phyloP scores from a whole-genome alignment of 2,329 filamentous ascomycete species.

The Malbranchea cinnamomea region DNA sequence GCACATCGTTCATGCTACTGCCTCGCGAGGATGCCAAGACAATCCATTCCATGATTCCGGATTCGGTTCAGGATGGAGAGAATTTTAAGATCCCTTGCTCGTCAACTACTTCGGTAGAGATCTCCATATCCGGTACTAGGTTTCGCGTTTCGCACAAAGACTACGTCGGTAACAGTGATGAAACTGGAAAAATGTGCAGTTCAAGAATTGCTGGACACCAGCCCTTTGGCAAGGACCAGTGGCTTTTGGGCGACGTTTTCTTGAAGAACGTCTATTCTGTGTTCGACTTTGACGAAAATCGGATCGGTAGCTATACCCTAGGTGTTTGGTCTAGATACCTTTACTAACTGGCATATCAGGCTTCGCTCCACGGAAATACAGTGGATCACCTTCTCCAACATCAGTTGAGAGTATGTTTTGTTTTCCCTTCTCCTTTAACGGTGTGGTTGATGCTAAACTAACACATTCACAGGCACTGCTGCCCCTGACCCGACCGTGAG shows the following conservation, averaged over 20 bases:
- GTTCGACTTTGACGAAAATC: constrained; percentile 54
- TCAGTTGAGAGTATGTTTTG: no score
- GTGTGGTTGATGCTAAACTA: no score
- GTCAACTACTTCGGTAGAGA: constrained; percentile 42
- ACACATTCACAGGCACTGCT: no score
- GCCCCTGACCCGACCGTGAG: no score
- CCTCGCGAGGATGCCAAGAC: constrained; percentile 50
- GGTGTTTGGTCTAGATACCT: no score
- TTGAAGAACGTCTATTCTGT: constrained; percentile 81
- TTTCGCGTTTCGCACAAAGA: constrained; percentile 57
- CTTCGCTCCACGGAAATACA: no score
- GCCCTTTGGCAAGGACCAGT: constrained; percentile 46
- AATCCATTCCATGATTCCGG: constrained; percentile 54
- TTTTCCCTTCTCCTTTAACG: no score
- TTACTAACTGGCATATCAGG: no score
- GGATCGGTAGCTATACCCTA: constrained; percentile 17
- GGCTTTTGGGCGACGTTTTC: constrained; percentile 76
- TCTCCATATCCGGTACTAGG: constrained; percentile 52
- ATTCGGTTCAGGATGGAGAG: constrained; percentile 38
- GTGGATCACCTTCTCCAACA: no score
- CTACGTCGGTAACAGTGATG: constrained; percentile 39
- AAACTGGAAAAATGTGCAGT: constrained; percentile 26
- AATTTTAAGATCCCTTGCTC: constrained; percentile 62
- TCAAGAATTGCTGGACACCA: constrained; percentile 64
- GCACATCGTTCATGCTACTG: constrained; percentile 65